Base-by-base conservation (phyloP, 1,284 basidiomycete species). In the Mycosarcoma mackinlayi region DNA sequence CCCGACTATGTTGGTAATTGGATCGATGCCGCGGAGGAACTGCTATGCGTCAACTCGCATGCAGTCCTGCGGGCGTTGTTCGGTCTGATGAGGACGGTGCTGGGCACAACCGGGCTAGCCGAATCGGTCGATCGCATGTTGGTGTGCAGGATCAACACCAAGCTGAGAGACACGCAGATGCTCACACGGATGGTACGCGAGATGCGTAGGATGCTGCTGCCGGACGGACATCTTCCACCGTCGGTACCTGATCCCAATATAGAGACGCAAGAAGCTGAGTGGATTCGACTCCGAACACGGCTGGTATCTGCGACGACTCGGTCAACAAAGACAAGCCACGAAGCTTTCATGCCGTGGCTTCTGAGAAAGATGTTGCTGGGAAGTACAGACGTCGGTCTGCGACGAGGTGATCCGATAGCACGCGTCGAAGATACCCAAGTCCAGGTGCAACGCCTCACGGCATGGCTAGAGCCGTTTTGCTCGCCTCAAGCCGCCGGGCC, bases 401-500 rank as follows among this genome's bases (percentile, higher is more conserved):
- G 33, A 37, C 48, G 47, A 30, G 39, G 44, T 25, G 63, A 56
- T 52, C 33, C 30, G 10, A 47, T 27, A 4, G 18, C 41, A 4
- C 30, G 31, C 37, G 21, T 37, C 3, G 34, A 45, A 38, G 60
- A 64, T 41, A 44, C 50, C 13, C 40, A 51, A 16, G 39, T 55
- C 13, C 68, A 71, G 21, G 5, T 66, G 44, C 48, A 57, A 34
- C 35, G 54, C 14, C 41, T 73, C 33, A 68, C 69, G 19, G 31
- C 38, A 7, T 64, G 59, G 55, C 60, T 75, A 8, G 59, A 50
- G 16, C 72, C 72, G 0, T 46, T 75, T 24, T 75, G 72, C 37
- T 64, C 68, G n/a, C 53, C 68, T 18, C 59, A 72, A 37, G 66
- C 72, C n/a, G 59, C 59, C 11, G 68, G 63, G 7, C 60, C 68